These are phyloP conservation scores for Pachysandra terminalis DNA, from an alignment of 164 flowering plant species.

Conservation along the genomic window DNA sequence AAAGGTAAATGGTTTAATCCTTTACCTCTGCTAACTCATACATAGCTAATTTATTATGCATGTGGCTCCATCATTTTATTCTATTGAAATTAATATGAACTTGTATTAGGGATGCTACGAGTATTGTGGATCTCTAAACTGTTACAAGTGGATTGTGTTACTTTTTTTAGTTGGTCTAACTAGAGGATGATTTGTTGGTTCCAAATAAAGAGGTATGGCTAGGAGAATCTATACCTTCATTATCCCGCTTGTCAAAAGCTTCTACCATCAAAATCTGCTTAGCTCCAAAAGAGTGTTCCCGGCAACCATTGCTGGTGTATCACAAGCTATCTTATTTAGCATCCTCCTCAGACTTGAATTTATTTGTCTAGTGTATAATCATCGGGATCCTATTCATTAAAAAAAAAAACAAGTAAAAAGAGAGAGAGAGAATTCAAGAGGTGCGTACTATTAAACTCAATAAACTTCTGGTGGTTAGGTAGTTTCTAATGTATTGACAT, in stretches of 20 bases:
- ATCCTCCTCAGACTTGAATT: background rate
- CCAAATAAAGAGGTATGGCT: background rate
- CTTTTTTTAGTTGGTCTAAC: no score
- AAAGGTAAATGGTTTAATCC: constrained; percentile 41
- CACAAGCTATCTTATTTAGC: background rate
- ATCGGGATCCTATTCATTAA: no score
- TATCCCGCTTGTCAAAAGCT: background rate
- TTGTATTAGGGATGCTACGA: no score
- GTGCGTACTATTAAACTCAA: no score
- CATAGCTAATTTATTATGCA: background rate
- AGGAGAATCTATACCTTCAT: background rate
- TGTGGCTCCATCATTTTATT: background rate
- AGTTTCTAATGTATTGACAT: no score
- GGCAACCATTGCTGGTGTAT: background rate
- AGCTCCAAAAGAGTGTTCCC: background rate
- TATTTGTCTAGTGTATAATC: no score
- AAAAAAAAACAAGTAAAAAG: no score
- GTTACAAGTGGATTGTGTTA: background rate
- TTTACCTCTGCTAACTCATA: background rate
- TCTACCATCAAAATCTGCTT: background rate
- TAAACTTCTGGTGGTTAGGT: no score
- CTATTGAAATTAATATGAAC: background rate
- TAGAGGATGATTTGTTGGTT: background rate
- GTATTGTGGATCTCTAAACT: no score
- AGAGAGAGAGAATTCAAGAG: no score